Evolutionary conservation across 2,329 filamentous ascomycete species (phyloP).

Genomic region (Exophiala oligosperma): DNA sequence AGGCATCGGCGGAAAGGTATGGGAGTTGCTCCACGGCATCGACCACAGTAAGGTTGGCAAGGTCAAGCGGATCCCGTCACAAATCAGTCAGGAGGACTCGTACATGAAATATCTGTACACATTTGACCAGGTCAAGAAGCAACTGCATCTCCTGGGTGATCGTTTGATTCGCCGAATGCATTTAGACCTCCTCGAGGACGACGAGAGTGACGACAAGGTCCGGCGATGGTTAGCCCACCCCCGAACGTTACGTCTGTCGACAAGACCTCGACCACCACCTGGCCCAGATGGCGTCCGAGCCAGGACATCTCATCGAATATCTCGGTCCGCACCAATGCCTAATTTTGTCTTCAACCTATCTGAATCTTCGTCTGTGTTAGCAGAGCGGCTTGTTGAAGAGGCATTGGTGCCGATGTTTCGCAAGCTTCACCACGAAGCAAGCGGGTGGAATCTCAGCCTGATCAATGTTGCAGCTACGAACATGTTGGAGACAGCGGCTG

Average conservation of each 20-base stretch:
- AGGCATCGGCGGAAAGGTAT: conserved; percentile 71
- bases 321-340: conserved; percentile 72
- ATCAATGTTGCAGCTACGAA: conserved; percentile 88
- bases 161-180: conserved; percentile 79
- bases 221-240: conserved; percentile 74
- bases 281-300: conserved; percentile 56
- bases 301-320: conserved; percentile 68
- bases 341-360: conserved; percentile 68
- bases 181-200: conserved; percentile 65
- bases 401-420: conserved; percentile 70
- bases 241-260: conserved; percentile 77
- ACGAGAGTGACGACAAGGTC: conserved; percentile 37
- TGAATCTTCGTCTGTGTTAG: conserved; percentile 59
- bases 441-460: conserved; percentile 76
- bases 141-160: conserved; percentile 66
- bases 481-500: conserved; percentile 64
- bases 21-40: conserved; percentile 77
- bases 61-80: conserved; percentile 70
- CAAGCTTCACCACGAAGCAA: conserved; percentile 67
- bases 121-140: conserved; percentile 62
- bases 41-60: conserved; percentile 73
- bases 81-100: conserved; percentile 94
- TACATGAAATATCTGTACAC: conserved; percentile 69
- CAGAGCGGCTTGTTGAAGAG: conserved; percentile 69
- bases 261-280: conserved; percentile 60